Base-by-base conservation (phyloP, 495 filamentous ascomycete species). In the Tuber indicum region DNA sequence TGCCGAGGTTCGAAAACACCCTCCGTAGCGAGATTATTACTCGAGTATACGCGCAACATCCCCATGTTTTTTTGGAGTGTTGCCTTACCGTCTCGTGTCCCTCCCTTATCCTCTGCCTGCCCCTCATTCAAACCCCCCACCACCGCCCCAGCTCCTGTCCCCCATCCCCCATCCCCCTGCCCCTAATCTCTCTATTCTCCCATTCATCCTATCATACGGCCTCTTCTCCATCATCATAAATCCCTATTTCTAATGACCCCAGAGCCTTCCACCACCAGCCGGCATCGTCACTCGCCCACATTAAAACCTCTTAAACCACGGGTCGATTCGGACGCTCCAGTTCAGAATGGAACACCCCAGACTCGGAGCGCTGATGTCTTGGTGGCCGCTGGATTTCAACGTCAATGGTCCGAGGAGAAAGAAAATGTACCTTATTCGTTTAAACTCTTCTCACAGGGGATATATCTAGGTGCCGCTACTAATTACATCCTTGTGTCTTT, bases 341-440 rank as follows among this genome's bases (percentile, higher is more conserved):
- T 26, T 66, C 58, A 66, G 26, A 75, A 39, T 73, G 26, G 42
- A 43, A 43, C 39, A n/a, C 44, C 77, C 46, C 58, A 66, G 46
- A 70, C 71, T 41, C 70, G 78, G 45, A 80, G 77, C 74, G 78
- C 78, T 41, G 78, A 80, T 8, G 74, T 69, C 69, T 66, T 80
- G 62, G 78, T 74, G 72, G 74, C 77, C 72, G 78, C 78, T 80
- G 78, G 78, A 42, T 80, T 76, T 23, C 79, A 80, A 46, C 77
- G 86, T 41, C 87, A 86, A 58, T 95, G 92, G 92, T 88, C 90
- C 0, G 82, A 85, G 1, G 87, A 91, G 70, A 94, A 94, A 83
- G 92, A 95, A 78, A 86, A 80, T 49, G 78, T 80, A 76, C n/a
- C 21, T 70, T 36, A 66, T 36, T 17, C 26, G 26, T 66, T 12